Evolutionary conservation across 2,329 filamentous ascomycete genomes (phyloP).

Genomic region (Periconia sp.): DNA sequence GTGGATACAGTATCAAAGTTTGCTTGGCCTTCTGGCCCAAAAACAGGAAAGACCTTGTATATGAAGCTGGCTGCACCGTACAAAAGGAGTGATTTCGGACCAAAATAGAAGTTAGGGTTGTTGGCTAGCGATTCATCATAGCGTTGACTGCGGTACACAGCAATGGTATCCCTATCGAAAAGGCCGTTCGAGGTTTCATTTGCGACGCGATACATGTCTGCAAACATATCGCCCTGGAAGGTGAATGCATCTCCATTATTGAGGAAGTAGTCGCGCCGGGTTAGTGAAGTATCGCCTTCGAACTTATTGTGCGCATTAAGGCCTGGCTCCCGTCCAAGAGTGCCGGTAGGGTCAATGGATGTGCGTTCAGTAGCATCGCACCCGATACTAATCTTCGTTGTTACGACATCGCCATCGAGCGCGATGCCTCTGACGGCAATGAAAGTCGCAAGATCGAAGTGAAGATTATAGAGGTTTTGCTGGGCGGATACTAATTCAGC

Average conservation of each 20-base stretch:
- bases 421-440: conserved; percentile 49
- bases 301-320: conserved; percentile 55
- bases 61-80: conserved; percentile 53
- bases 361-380: conserved; percentile 1
- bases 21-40: conserved; percentile 21
- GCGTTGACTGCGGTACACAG: conserved; percentile 47
- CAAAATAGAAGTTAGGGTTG: conserved; percentile 53
- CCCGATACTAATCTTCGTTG: conserved; percentile 1
- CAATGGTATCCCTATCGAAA: conserved; percentile 47
- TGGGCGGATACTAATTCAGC: conserved; percentile 54
- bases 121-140: conserved; percentile 46
- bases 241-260: conserved; percentile 43
- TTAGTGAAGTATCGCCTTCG: conserved; percentile 49
- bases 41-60: conserved; percentile 51
- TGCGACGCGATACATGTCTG: conserved; percentile 43
- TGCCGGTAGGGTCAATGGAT: not conserved
- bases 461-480: conserved; percentile 55
- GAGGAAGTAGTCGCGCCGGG: conserved; percentile 50
- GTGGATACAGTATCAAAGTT: conserved; percentile 24
- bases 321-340: conserved; percentile 47
- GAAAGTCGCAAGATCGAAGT: conserved; percentile 49
- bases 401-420: conserved; percentile 37
- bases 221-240: conserved; percentile 52
- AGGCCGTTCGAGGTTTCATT: conserved; percentile 34
- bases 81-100: conserved; percentile 48